A percentile compares a stretch with the other conserved stretches of the same genome.
These are phyloP conservation scores for Rhodosporidiobolus sp. DNA, from an alignment of 768 basidiomycete genomes.

Conservation along the genomic window DNA sequence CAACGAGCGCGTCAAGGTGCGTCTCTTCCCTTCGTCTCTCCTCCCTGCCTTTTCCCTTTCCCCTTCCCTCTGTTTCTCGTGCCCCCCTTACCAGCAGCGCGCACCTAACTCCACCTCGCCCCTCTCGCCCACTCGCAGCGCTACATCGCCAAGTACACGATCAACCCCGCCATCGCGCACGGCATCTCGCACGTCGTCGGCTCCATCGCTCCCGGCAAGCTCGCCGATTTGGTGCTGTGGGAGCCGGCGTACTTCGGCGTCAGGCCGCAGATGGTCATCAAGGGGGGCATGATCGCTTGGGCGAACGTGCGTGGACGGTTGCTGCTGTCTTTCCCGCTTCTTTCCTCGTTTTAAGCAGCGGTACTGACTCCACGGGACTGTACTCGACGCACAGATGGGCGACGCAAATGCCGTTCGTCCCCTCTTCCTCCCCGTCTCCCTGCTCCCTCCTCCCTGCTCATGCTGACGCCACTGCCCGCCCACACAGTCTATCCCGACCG, in stretches of 20 bases:
- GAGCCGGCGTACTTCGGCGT: conserved; percentile 88
- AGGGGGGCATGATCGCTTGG: conserved; percentile 89
- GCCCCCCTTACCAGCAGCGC: neutral
- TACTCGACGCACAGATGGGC: conserved; percentile 83
- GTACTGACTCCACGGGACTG: neutral
- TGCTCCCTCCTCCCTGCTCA: no score
- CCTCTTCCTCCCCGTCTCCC: neutral
- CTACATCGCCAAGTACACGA: conserved; percentile 92
- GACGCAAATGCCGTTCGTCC: conserved; percentile 71
- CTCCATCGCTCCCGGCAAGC: conserved; percentile 70
- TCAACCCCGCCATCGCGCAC: conserved; percentile 94
- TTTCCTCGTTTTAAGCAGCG: neutral
- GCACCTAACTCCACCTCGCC: neutral
- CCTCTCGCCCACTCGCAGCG: conserved; percentile 5
- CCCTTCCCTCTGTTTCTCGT: neutral
- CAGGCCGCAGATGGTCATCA: conserved; percentile 90
- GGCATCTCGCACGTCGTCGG: conserved; percentile 86
- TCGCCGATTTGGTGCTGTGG: conserved; percentile 96
- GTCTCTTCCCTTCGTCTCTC: neutral
- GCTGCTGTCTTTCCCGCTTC: neutral
- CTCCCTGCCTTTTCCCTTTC: neutral
- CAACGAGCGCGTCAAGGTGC: conserved; percentile 72
- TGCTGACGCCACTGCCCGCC: neutral
- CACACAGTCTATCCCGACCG: conserved; percentile 76
- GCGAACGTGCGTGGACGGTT: conserved; percentile 76